phyloP scores from a whole-genome alignment of 164 flowering plant species.

The Berberis thunbergii region DNA sequence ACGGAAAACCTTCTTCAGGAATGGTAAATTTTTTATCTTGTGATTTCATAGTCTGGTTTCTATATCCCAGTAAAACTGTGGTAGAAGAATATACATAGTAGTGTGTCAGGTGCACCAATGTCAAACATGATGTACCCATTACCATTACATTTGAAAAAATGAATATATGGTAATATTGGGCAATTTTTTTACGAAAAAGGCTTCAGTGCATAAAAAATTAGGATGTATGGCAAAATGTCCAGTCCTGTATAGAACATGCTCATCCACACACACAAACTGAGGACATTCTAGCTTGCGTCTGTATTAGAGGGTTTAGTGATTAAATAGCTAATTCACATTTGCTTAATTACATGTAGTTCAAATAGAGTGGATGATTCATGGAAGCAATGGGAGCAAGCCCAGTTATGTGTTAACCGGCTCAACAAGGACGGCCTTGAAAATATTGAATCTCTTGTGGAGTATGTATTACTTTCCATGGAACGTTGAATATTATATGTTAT shows the following conservation, averaged over 20 bases:
- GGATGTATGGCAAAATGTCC: too few species aligned
- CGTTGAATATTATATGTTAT: not conserved
- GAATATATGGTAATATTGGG: too few species aligned
- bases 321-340: too few species aligned
- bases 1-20: constrained; percentile 40
- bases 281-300: too few species aligned
- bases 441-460: constrained; percentile 39
- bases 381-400: constrained; percentile 42
- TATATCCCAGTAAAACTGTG: not conserved
- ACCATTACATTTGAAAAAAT: not conserved
- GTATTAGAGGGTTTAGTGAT: too few species aligned
- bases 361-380: constrained; percentile 32
- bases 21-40: constrained; percentile 32
- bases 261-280: too few species aligned
- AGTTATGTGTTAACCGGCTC: constrained; percentile 22
- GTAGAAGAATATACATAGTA: too few species aligned
- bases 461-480: constrained; percentile 9
- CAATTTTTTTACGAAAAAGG: too few species aligned
- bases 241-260: too few species aligned
- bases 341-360: constrained; percentile 32
- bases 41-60: not conserved
- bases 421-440: constrained; percentile 20
- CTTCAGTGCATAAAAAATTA: too few species aligned
- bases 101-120: too few species aligned
- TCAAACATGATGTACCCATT: not conserved